phyloP scores from a whole-genome alignment of 208 protist genomes.

The Acanthamoeba lenticulata region DNA sequence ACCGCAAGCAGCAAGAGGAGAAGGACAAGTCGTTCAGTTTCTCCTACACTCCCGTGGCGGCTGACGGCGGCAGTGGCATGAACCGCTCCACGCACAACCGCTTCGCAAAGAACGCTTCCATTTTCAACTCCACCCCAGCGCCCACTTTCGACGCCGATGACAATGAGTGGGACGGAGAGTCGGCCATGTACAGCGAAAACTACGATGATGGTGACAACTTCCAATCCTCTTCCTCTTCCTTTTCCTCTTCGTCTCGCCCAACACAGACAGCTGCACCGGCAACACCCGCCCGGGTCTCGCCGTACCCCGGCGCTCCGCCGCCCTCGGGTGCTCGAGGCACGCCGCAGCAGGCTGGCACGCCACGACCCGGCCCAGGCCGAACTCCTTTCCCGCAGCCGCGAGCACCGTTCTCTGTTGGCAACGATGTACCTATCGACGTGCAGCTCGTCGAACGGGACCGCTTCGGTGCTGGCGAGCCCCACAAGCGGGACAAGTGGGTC shows the following conservation, averaged over 20 bases:
- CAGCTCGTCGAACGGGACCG: constrained; percentile 13
- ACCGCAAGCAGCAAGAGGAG: background rate
- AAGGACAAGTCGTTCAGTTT: background rate
- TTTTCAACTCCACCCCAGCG: background rate
- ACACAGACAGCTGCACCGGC: background rate
- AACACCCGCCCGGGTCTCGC: too few relatives aligned
- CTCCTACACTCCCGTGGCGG: background rate
- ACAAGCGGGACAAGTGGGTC: constrained; percentile 8
- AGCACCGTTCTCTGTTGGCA: background rate
- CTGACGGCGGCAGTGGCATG: background rate
- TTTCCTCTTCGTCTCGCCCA: background rate
- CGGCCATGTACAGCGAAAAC: too few relatives aligned
- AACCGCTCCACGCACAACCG: constrained; percentile 13
- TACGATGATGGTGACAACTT: background rate
- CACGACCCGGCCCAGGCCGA: too few relatives aligned
- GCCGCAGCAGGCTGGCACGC: too few relatives aligned
- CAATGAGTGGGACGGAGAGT: too few relatives aligned
- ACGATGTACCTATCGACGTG: background rate
- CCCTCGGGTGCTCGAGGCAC: too few relatives aligned
- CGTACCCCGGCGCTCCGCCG: too few relatives aligned
- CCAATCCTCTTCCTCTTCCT: background rate
- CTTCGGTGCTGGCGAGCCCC: background rate
- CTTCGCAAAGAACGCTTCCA: constrained; percentile 4
- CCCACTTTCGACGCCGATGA: background rate
- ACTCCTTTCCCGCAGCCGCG: background rate